Percentiles rank a stretch among this genome's conserved stretches.
Conservation (phyloP, 2,329 filamentous ascomycete species). For the Exophiala mesophila region DNA sequence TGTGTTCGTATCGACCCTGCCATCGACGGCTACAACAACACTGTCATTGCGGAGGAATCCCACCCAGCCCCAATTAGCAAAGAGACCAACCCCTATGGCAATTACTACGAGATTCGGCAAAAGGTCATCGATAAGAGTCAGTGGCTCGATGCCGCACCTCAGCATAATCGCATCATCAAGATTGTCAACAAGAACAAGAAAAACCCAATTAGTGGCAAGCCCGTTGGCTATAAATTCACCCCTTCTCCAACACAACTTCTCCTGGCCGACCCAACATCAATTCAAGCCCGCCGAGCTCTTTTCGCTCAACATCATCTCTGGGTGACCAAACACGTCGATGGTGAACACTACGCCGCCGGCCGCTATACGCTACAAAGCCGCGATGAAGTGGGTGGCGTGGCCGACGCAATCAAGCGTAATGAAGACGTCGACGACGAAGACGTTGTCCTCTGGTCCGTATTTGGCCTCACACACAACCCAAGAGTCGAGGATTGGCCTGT, state of each 20-base stretch:
- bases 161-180: conserved; percentile 43
- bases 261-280: conserved; percentile 41
- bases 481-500: conserved; percentile 50
- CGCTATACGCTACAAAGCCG: conserved; percentile 45
- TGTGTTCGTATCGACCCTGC: conserved; percentile 60
- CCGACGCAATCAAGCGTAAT: conserved; percentile 40
- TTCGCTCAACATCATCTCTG: conserved; percentile 50
- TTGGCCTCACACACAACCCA: conserved; percentile 50
- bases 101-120: conserved; percentile 54
- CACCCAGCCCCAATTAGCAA: conserved; percentile 47
- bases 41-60: conserved; percentile 52
- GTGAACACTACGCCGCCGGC: conserved; percentile 48
- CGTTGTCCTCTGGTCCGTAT: conserved; percentile 48
- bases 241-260: conserved; percentile 46
- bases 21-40: conserved; percentile 53
- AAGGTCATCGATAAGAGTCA: conserved; percentile 43
- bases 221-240: conserved; percentile 46
- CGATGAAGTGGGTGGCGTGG: conserved; percentile 41
- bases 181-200: conserved; percentile 43
- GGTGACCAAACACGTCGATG: conserved; percentile 47
- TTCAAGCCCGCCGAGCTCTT: conserved; percentile 43
- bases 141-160: conserved; percentile 51
- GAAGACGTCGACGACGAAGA: conserved; percentile 43
- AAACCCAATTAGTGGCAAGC: conserved; percentile 42
- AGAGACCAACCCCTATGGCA: conserved; percentile 57